Evolutionary conservation across 495 filamentous ascomycete species (phyloP).

Genomic region (Penicillium coffeae): DNA sequence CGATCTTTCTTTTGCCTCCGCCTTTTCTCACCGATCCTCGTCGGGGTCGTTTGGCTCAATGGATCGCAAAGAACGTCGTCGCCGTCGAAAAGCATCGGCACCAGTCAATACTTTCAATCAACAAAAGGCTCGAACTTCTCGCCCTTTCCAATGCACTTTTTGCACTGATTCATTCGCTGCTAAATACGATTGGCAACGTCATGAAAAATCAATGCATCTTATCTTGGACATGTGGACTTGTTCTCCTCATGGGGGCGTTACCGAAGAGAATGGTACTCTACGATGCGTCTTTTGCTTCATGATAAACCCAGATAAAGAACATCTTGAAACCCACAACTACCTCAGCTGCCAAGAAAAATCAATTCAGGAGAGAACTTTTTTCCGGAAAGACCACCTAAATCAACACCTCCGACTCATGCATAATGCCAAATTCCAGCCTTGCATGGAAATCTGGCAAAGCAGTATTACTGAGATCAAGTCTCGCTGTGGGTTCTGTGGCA

Average conservation of each 20-base stretch:
- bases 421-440: constrained; percentile 60
- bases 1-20: constrained; percentile 66
- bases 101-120: constrained; percentile 41
- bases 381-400: constrained; percentile 82
- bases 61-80: constrained; percentile 64
- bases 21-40: constrained; percentile 64
- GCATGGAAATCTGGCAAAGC: constrained; percentile 78
- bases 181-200: constrained; percentile 89
- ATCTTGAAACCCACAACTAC: constrained; percentile 74
- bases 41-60: constrained; percentile 65
- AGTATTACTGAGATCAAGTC: constrained; percentile 67
- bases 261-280: constrained; percentile 33
- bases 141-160: constrained; percentile 85
- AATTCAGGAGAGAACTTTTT: constrained; percentile 71
- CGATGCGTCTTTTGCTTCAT: constrained; percentile 72
- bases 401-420: constrained; percentile 83
- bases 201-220: constrained; percentile 83
- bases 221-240: constrained; percentile 87
- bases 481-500: constrained; percentile 69
- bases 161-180: constrained; percentile 83
- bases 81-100: constrained; percentile 57
- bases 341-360: constrained; percentile 70
- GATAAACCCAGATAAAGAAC: constrained; percentile 61
- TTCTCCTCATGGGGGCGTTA: constrained; percentile 53
- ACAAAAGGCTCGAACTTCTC: constrained; percentile 37